These are phyloP conservation scores for Starmera dryadoides DNA, from an alignment of 805 yeast genomes.

Conservation along the genomic window DNA sequence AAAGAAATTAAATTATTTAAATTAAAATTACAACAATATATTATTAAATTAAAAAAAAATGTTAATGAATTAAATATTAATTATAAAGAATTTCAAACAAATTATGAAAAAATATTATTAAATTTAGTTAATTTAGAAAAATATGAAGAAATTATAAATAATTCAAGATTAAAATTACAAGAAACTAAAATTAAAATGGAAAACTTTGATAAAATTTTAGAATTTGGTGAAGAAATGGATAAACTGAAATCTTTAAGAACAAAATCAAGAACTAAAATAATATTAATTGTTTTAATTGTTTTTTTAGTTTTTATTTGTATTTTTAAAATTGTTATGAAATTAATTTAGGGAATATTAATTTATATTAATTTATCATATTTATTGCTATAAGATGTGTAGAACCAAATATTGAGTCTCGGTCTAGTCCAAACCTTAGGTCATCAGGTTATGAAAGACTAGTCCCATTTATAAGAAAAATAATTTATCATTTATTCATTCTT, in stretches of 20 bases:
- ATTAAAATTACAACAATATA: not conserved
- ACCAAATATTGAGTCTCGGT: too few relatives aligned
- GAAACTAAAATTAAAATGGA: not conserved
- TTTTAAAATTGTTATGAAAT: too few relatives aligned
- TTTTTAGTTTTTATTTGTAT: too few relatives aligned
- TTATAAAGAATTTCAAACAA: not conserved
- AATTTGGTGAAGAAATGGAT: slow-evolving; percentile 1
- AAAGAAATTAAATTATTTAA: not conserved
- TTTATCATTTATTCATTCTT: too few relatives aligned
- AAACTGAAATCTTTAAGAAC: not conserved
- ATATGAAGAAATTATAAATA: not conserved
- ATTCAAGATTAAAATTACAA: not conserved
- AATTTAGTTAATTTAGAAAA: not conserved
- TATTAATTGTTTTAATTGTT: too few relatives aligned
- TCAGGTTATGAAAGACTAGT: too few relatives aligned
- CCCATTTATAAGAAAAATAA: too few relatives aligned
- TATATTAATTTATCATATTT: too few relatives aligned
- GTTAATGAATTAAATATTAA: not conserved
- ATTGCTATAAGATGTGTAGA: too few relatives aligned
- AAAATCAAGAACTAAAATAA: not conserved
- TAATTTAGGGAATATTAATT: too few relatives aligned
- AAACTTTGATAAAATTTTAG: not conserved
- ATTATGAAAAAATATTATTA: not conserved
- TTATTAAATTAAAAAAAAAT: not conserved
- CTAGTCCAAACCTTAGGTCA: too few relatives aligned